Evolutionary conservation across 352 stramenopile species (phyloP).

Genomic region (Thraustochytrium striatum): DNA sequence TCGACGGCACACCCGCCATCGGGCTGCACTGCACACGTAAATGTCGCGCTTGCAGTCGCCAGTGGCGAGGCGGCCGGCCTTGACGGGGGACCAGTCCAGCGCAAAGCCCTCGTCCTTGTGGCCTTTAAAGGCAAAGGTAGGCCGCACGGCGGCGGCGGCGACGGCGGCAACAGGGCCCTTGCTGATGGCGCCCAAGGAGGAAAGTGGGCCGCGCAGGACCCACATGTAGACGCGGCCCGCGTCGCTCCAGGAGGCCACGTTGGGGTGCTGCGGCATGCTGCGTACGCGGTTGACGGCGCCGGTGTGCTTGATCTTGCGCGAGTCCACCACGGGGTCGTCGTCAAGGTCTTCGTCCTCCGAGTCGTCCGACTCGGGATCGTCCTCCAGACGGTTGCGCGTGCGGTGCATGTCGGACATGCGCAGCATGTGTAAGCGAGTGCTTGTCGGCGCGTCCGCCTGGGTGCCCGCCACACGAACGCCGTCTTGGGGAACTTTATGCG

Average conservation of each 20-base stretch:
- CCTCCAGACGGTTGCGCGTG: conserved; percentile 69
- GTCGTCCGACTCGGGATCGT: conserved; percentile 64
- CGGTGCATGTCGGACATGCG: conserved; percentile 94
- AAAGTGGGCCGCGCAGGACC: conserved; percentile 64
- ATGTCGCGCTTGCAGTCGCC: conserved; percentile 95
- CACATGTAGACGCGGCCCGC: conserved; percentile 90
- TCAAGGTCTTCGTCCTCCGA: conserved; percentile 84
- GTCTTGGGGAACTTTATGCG: conserved; percentile 88
- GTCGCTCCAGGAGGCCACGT: conserved; percentile 94
- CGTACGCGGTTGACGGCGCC: conserved; percentile 81
- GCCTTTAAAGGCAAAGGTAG: conserved; percentile 83
- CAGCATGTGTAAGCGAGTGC: conserved; percentile 96
- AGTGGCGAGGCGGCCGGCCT: conserved; percentile 80
- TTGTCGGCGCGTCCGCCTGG: conserved; percentile 80
- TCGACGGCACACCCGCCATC: too few relatives aligned
- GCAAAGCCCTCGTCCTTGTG: conserved; percentile 94
- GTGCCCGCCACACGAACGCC: conserved; percentile 92
- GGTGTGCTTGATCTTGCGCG: conserved; percentile 86
- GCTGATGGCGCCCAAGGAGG: conserved; percentile 16
- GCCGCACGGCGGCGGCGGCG: background rate
- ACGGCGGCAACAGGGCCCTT: too few relatives aligned
- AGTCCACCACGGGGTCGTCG: conserved; percentile 89
- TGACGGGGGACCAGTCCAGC: conserved; percentile 91
- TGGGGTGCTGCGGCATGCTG: conserved; percentile 86
- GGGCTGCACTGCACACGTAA: too few relatives aligned